phyloP scores from a whole-genome alignment of 1,284 basidiomycete genomes.

The Amylostereum areolatum region DNA sequence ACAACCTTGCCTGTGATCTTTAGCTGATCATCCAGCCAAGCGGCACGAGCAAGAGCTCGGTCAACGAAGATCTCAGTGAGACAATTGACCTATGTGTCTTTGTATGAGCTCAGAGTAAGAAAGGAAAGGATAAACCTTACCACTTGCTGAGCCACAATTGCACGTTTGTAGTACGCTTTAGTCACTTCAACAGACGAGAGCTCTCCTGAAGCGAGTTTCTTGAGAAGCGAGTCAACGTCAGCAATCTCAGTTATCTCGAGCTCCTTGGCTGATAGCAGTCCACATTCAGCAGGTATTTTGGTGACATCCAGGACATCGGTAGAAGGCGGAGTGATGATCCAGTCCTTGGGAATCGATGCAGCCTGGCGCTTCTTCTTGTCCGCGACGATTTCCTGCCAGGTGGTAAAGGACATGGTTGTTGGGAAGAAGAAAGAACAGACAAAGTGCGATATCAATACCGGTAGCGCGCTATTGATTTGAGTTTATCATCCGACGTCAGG shows the following conservation, averaged over 20 bases:
- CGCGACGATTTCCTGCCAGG: conserved; percentile 37
- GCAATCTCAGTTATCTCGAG: conserved; percentile 43
- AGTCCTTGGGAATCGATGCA: conserved; percentile 41
- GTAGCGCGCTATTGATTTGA: too few species aligned
- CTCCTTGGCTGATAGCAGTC: conserved; percentile 39
- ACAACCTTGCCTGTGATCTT: conserved; percentile 31
- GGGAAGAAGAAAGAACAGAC: too few species aligned
- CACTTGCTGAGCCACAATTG: conserved; percentile 54
- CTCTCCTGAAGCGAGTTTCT: conserved; percentile 31
- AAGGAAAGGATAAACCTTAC: conserved; percentile 25
- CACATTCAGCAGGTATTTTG: conserved; percentile 33
- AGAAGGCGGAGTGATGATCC: conserved; percentile 32
- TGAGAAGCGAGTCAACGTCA: conserved; percentile 32
- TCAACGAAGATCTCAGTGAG: conserved; percentile 45
- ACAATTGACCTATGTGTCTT: conserved; percentile 35
- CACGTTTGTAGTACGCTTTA: conserved; percentile 53
- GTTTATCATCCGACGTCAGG: too few species aligned
- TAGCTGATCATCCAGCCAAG: conserved; percentile 37
- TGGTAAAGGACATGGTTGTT: background rate
- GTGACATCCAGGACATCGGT: conserved; percentile 34
- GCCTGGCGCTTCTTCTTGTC: conserved; percentile 38
- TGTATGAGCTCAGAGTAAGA: conserved; percentile 5
- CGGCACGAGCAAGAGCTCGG: conserved; percentile 38
- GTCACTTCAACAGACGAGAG: conserved; percentile 44
- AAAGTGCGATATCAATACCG: too few species aligned